phyloP scores from a whole-genome alignment of 1,284 basidiomycete species.

The Irpex lacteus region DNA sequence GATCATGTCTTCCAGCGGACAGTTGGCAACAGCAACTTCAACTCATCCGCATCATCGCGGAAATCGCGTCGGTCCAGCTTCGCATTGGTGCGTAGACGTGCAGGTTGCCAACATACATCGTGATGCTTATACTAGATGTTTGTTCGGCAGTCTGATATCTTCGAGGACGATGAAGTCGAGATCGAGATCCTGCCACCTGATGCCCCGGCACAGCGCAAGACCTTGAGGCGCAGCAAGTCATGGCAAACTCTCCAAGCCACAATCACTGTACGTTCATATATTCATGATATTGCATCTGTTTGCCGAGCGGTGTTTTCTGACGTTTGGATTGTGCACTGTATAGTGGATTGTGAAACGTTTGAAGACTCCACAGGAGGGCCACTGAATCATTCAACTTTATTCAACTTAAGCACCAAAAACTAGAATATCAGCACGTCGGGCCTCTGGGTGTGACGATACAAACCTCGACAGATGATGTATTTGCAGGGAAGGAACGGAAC shows the following conservation, averaged over 20 bases:
- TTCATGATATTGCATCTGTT: neutral
- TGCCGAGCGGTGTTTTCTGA: neutral
- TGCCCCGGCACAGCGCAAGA: conserved; percentile 32
- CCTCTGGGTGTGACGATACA: conserved; percentile 4
- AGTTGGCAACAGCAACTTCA: neutral
- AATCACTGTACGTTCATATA: conserved; percentile 5
- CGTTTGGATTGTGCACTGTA: neutral
- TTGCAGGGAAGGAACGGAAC: neutral
- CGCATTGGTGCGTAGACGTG: neutral
- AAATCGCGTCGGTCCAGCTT: neutral
- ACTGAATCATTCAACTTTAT: conserved; percentile 1
- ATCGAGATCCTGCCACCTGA: conserved; percentile 62
- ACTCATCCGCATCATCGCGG: neutral
- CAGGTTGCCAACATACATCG: neutral
- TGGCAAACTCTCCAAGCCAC: neutral
- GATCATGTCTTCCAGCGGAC: neutral
- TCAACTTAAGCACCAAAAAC: too few relatives aligned
- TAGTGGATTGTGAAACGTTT: conserved; percentile 14
- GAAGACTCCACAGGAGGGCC: conserved; percentile 7
- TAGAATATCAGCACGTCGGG: neutral
- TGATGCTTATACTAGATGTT: neutral
- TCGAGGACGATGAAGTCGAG: conserved; percentile 33
- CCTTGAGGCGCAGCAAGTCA: conserved; percentile 1
- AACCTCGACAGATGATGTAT: conserved; percentile 3
- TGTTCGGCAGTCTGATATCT: conserved; percentile 23